These are phyloP conservation scores for Trametes punicea DNA, from an alignment of 768 basidiomycete species.

Conservation along the genomic window DNA sequence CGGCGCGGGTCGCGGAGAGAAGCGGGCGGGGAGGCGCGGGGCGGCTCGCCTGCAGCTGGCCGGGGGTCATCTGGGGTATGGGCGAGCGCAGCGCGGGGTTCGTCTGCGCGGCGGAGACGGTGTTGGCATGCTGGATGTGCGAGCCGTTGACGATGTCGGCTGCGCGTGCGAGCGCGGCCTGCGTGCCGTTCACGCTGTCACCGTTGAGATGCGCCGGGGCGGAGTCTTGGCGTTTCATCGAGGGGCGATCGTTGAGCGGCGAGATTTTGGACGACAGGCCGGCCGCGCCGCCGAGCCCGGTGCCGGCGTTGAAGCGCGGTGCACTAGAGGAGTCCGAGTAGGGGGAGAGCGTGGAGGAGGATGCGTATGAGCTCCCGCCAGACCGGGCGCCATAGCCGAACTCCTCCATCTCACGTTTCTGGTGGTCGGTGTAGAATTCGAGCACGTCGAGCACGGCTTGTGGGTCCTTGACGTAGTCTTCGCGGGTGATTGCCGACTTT, in stretches of 20 bases:
- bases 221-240: constrained; percentile 45
- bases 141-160: constrained; percentile 62
- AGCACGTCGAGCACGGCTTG: constrained; percentile 97
- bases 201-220: constrained; percentile 38
- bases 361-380: constrained; percentile 27
- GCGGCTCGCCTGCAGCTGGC: constrained; percentile 49
- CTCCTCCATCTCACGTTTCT: constrained; percentile 89
- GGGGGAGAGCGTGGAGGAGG: constrained; percentile 29
- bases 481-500: constrained; percentile 94
- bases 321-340: constrained; percentile 41
- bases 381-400: constrained; percentile 32
- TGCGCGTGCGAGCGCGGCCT: constrained; percentile 47
- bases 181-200: constrained; percentile 27
- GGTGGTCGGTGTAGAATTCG: constrained; percentile 97
- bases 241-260: constrained; percentile 36
- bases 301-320: constrained; percentile 87
- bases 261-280: constrained; percentile 41
- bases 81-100: constrained; percentile 27
- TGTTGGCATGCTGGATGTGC: constrained; percentile 41
- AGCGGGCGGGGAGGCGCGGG: constrained; percentile 70
- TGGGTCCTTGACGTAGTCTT: constrained; percentile 95
- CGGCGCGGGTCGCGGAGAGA: constrained; percentile 50
- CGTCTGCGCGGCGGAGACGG: constrained; percentile 36
- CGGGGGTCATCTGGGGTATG: constrained; percentile 33
- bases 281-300: constrained; percentile 75